Evolutionary conservation across 768 basidiomycete genomes (phyloP), one percentile per base, ranked within the genome.

Genomic region (Podaxis pistillaris): DNA sequence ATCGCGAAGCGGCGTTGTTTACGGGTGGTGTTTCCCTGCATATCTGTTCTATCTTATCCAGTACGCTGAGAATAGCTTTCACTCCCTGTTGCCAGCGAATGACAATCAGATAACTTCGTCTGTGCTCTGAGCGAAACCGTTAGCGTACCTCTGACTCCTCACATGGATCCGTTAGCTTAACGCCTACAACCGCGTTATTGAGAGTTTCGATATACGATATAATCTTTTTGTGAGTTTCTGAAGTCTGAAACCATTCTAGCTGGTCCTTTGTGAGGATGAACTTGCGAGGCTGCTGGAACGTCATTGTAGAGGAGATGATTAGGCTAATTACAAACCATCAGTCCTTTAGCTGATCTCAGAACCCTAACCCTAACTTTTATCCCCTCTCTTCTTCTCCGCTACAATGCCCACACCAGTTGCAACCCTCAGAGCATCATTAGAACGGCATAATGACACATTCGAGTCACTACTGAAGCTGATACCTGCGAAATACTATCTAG

Each of bases 1-100:
- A 99, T 33, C 96, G 81, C 44, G 96, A 98, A 3, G 88, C 88
- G 55, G 88, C 82, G 72, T 97, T 98, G 66, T 95, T 90, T 17
- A 96, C 87, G 0, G 96, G 88, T 1, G 96, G 97, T 0, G 86
- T 94, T 3, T 79, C 81, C 17, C 79, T 78, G 8, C 86, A 92
- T 12, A 90, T 76, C 17, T 76, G 71, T 68, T 92, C 87, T 1
- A 98, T 84, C 12, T 74, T 72, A 33, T 89, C 83, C 2, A 98
- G 79, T 1, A 95, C 73, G 0, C 70, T 68, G 9, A 97, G 71
- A 11, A 96, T 76, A 12, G 85, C 81, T 40, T 72, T 67, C 6
- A 93, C 82, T 26, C 83, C 86, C 93, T 96, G 68, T 50, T 50
- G 58, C 53, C 19, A 63, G 19, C 28, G 61, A 67, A 51, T 17